These are phyloP conservation scores for Adansonia rubrostipa DNA, from an alignment of 441 rosid genomes.

Conservation along the genomic window DNA sequence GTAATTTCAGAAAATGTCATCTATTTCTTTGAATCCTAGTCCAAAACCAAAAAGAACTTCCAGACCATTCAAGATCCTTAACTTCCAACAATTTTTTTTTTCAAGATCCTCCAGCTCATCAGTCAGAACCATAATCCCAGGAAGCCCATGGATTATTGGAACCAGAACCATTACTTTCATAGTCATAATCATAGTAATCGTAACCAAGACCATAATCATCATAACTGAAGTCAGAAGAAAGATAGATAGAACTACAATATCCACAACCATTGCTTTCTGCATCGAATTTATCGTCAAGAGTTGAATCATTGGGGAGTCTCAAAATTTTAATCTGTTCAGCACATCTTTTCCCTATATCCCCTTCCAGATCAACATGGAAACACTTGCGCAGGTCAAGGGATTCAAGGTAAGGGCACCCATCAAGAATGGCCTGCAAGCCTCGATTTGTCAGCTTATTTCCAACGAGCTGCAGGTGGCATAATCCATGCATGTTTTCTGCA, in stretches of 20 bases:
- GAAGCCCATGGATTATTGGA: too few species aligned
- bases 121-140: too few species aligned
- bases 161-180: too few species aligned
- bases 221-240: conserved; percentile 7
- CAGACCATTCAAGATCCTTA: background rate
- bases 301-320: conserved; percentile 47
- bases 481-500: conserved; percentile 55
- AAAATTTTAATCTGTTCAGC: conserved; percentile 45
- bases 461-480: conserved; percentile 57
- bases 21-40: background rate
- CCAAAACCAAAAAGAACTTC: background rate
- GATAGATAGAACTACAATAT: background rate
- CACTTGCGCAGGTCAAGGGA: conserved; percentile 68
- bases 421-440: conserved; percentile 61
- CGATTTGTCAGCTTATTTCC: conserved; percentile 57
- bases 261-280: background rate
- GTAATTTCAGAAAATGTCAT: background rate
- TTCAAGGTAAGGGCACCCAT: conserved; percentile 59
- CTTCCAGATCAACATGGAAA: conserved; percentile 46
- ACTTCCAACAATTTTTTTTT: background rate
- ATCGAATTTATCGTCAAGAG: conserved; percentile 49
- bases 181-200: too few species aligned
- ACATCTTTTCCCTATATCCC: conserved; percentile 50
- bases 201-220: conserved; percentile 24
- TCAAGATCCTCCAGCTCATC: background rate